Evolutionary conservation across 2,329 filamentous ascomycete genomes (phyloP).

Genomic region (Thermothelomyces thermophilus): DNA sequence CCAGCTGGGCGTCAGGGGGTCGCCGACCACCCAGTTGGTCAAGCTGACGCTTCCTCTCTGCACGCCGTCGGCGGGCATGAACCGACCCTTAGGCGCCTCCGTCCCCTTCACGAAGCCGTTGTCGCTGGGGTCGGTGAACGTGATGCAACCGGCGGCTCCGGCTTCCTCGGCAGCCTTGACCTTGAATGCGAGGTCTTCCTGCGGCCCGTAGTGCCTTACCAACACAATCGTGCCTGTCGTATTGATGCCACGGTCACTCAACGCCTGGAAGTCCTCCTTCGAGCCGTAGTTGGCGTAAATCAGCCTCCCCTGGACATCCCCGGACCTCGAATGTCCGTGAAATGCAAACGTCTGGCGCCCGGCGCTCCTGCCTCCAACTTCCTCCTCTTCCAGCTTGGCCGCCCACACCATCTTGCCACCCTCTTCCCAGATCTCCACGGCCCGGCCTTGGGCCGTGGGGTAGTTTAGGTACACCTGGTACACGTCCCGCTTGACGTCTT

Average conservation of each 20-base stretch:
- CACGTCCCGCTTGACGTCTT: constrained; percentile 68
- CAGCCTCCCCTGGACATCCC: constrained; percentile 77
- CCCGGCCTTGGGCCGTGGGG: constrained; percentile 67
- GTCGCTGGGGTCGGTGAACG: constrained; percentile 85
- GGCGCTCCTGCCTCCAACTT: constrained; percentile 54
- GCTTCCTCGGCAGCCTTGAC: constrained; percentile 83
- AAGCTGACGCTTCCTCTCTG: constrained; percentile 76
- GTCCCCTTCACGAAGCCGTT: constrained; percentile 72
- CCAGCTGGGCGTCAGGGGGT: constrained; percentile 87
- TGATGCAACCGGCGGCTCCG: constrained; percentile 79
- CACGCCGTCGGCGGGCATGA: constrained; percentile 73
- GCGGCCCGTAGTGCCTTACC: constrained; percentile 71
- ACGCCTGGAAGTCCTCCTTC: constrained; percentile 68
- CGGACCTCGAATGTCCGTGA: constrained; percentile 81
- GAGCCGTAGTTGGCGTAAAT: constrained; percentile 93
- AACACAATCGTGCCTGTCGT: constrained; percentile 76
- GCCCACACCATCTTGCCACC: constrained; percentile 63
- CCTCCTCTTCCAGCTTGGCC: constrained; percentile 76
- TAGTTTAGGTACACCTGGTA: constrained; percentile 93
- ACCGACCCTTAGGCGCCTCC: constrained; percentile 69
- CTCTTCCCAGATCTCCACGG: constrained; percentile 70
- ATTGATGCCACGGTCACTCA: constrained; percentile 65
- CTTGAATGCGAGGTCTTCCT: constrained; percentile 69
- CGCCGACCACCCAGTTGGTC: constrained; percentile 77
- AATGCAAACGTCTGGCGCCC: constrained; percentile 70